Conservation (phyloP, 2,329 filamentous ascomycete species). For the Fusarium solani-melongenae region DNA sequence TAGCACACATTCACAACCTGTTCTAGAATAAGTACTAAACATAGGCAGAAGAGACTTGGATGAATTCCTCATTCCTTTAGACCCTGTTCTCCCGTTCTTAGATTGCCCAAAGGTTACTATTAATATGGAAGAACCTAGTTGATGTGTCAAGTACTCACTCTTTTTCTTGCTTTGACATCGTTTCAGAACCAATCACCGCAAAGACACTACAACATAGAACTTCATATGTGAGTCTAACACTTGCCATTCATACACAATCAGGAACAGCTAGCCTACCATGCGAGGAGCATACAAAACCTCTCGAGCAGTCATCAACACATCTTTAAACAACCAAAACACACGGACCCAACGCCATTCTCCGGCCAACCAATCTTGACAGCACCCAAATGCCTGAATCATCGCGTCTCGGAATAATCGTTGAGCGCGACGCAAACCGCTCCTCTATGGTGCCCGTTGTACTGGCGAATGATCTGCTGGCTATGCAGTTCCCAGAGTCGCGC, state of each 20-base stretch:
- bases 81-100: neutral
- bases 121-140: neutral
- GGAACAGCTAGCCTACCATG: neutral
- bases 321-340: slow-evolving; percentile 25
- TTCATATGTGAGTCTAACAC: neutral
- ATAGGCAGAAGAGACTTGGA: neutral
- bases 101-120: neutral
- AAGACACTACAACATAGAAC: neutral
- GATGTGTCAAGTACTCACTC: neutral
- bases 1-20: neutral
- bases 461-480: slow-evolving; percentile 88
- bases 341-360: slow-evolving; percentile 40
- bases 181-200: neutral
- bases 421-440: slow-evolving; percentile 92
- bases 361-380: slow-evolving; percentile 13
- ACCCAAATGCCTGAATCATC: slow-evolving; percentile 42
- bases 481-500: slow-evolving; percentile 89
- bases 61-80: too few relatives aligned
- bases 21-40: neutral
- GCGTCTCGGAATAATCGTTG: slow-evolving; percentile 81
- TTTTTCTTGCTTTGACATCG: neutral
- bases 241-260: neutral
- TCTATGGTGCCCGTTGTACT: slow-evolving; percentile 94
- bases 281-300: slow-evolving; percentile 9
- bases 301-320: slow-evolving; percentile 5